These are phyloP conservation scores for Zymoseptoria ardabiliae DNA, from an alignment of 2,329 filamentous ascomycete genomes.

Conservation along the genomic window DNA sequence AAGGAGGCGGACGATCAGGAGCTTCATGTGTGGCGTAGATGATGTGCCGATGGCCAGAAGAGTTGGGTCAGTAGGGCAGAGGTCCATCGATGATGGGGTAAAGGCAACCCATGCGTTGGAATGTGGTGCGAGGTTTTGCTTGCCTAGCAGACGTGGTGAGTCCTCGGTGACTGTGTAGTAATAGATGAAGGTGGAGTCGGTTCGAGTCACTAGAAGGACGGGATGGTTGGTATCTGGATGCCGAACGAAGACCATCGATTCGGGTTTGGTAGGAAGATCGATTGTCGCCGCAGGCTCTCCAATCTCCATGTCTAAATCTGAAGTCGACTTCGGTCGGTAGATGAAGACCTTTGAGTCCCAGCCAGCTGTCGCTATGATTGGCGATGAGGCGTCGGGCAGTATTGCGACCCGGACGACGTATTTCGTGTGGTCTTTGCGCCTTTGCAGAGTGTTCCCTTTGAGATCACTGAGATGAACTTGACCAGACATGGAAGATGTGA, in stretches of 20 bases:
- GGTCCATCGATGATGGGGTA: constrained; percentile 50
- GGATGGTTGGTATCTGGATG: constrained; percentile 43
- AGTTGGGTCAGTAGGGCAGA: constrained; percentile 48
- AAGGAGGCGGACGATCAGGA: constrained; percentile 52
- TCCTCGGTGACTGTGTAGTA: constrained; percentile 42
- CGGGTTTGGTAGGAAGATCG: constrained; percentile 47
- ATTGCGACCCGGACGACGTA: constrained; percentile 49
- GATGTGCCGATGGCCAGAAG: constrained; percentile 55
- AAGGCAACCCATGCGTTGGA: constrained; percentile 59
- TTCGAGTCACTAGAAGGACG: constrained; percentile 47
- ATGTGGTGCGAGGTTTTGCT: constrained; percentile 55
- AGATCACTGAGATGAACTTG: constrained; percentile 44
- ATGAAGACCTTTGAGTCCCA: constrained; percentile 54
- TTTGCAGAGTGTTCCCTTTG: constrained; percentile 36
- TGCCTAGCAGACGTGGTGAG: constrained; percentile 41
- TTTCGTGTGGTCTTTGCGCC: constrained; percentile 51
- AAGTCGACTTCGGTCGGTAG: constrained; percentile 34
- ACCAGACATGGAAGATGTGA: constrained; percentile 55
- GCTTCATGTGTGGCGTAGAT: constrained; percentile 54
- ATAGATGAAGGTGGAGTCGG: constrained; percentile 53
- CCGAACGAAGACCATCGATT: constrained; percentile 47
- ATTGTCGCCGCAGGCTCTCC: constrained; percentile 38
- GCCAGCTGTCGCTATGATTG: constrained; percentile 50
- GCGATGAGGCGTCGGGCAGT: constrained; percentile 22
- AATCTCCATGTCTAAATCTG: constrained; percentile 15